These are phyloP conservation scores for Penicillium sp. DNA, from an alignment of 2,329 filamentous ascomycete genomes.

Conservation along the genomic window DNA sequence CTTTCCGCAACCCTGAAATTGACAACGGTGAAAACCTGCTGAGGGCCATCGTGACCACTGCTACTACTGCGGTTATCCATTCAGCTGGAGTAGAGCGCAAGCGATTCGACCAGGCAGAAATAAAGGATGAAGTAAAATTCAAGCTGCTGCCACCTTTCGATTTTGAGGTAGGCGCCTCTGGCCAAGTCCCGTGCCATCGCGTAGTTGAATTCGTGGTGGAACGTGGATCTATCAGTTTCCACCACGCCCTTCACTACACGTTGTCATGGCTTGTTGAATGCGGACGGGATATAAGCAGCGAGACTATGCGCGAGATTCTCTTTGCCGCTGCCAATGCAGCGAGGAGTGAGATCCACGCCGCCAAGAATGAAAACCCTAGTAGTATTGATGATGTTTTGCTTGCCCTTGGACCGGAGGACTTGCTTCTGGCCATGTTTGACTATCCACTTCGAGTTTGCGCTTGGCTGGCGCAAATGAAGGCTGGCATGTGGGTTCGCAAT, in stretches of 20 bases:
- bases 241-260: constrained; percentile 93
- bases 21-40: constrained; percentile 66
- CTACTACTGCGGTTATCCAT: constrained; percentile 81
- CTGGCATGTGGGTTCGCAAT: constrained; percentile 97
- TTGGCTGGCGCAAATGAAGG: constrained; percentile 97
- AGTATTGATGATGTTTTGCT: constrained; percentile 59
- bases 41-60: constrained; percentile 64
- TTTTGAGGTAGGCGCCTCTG: constrained; percentile 58
- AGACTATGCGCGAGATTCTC: constrained; percentile 66
- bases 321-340: constrained; percentile 63
- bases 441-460: constrained; percentile 90
- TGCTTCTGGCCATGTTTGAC: constrained; percentile 84
- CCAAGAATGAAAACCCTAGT: constrained; percentile 48
- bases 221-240: constrained; percentile 89
- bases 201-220: constrained; percentile 88
- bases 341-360: constrained; percentile 54
- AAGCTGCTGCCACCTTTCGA: constrained; percentile 75
- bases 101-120: constrained; percentile 81
- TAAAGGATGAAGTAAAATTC: constrained; percentile 82
- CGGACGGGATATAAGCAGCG: constrained; percentile 69
- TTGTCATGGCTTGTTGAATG: constrained; percentile 94
- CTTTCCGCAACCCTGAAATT: constrained; percentile 69
- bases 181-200: constrained; percentile 54
- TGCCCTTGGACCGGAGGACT: constrained; percentile 62
- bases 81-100: constrained; percentile 84